Base-by-base conservation (phyloP, 768 basidiomycete genomes). In the Lanmaoa pseudosensibilis region DNA sequence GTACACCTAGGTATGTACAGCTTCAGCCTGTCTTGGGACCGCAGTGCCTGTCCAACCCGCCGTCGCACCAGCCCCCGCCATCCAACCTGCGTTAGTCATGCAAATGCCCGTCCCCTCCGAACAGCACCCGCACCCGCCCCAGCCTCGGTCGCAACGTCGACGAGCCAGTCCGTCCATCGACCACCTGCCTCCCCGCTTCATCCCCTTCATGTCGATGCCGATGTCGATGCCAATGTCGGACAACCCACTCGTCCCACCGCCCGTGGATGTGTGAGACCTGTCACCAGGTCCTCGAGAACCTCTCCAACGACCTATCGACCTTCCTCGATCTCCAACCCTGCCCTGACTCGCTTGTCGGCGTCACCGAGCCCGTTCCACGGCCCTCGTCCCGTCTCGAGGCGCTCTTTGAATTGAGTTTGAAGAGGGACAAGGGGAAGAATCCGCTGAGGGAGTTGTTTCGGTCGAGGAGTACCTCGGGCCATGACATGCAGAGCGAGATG, bases 241-340 rank as follows among this genome's bases (percentile, higher is more conserved):
- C 18, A 87, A 91, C 65, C 56, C 67, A 3, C 87, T 82, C n/a
- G n/a, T n/a, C n/a, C n/a, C n/a, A n/a, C n/a, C n/a, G 0, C 89
- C 89, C 0, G 70, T 71, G 32, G 83, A 89, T 63, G 52, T 90
- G 8, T 87, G 85, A 68, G 77, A 80, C 85, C 0, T 87, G 87
- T 66, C 78, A 79, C 47, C 69, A 74, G 1, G 68, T 88, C 1
- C 73, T 86, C 7, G 52, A 59, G 15, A 77, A 77, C 52, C 78
- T 86, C 18, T 83, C 81, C 1, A 74, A 76, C 44, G 78, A 80
- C 4, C 46, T 72, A 75, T 5, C 66, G 0, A 52, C 55, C 3
- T 51, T 67, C 13, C 46, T 64, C 10, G 64, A 63, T 43, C 15
- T 58, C 25, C 55, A 50, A 6, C 25, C 58, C 9, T 32, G 15